A percentile compares a stretch with the other conserved stretches of the same genome.
These are phyloP conservation scores for Colletotrichum lupini DNA, from an alignment of 2,329 filamentous ascomycete genomes.

Conservation along the genomic window DNA sequence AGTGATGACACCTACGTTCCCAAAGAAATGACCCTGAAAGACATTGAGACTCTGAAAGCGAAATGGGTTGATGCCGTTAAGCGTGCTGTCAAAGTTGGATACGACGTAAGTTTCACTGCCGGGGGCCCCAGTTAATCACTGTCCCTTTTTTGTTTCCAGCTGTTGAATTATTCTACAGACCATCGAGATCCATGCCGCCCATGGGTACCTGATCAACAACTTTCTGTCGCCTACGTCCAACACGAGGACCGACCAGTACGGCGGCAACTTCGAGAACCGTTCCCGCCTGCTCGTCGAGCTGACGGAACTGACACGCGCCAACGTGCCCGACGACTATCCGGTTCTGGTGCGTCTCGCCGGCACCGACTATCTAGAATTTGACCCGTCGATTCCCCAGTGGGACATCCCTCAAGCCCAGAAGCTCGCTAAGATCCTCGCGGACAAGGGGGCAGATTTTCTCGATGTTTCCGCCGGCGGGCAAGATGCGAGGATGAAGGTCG, in stretches of 20 bases:
- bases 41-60: conserved; percentile 72
- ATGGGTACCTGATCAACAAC: conserved; percentile 59
- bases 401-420: conserved; percentile 70
- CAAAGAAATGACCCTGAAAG: conserved; percentile 69
- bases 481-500: conserved; percentile 68
- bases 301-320: conserved; percentile 67
- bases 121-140: background rate
- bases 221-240: conserved; percentile 58
- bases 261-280: conserved; percentile 57
- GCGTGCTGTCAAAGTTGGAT: conserved; percentile 70
- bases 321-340: conserved; percentile 73
- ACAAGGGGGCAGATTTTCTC: conserved; percentile 75
- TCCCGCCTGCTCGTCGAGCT: conserved; percentile 53
- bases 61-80: conserved; percentile 66
- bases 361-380: conserved; percentile 77
- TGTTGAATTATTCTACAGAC: background rate
- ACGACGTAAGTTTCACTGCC: conserved; percentile 57
- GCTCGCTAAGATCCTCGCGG: conserved; percentile 71
- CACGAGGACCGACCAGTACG: conserved; percentile 58
- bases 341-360: conserved; percentile 77
- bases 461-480: conserved; percentile 77
- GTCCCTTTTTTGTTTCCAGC: background rate
- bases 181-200: conserved; percentile 52
- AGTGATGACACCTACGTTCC: conserved; percentile 44
- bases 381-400: conserved; percentile 68